Percentiles rank a stretch among this genome's conserved stretches.
phyloP scores from a whole-genome alignment of 2,329 filamentous ascomycete genomes.

The Trichocomaceae sp. region DNA sequence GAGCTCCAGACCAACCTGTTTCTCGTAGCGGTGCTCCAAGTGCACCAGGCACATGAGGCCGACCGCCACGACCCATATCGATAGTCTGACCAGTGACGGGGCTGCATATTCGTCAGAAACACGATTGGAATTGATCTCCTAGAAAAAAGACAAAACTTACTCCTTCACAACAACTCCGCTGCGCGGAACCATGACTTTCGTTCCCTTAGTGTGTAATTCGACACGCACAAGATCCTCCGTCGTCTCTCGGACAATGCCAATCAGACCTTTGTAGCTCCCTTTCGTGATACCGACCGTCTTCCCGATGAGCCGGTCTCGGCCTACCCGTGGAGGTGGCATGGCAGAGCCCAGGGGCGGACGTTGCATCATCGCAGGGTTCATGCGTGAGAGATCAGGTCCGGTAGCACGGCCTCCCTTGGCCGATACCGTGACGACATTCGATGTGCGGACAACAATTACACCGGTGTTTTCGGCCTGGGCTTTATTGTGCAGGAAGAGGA shows the following conservation, averaged over 20 bases:
- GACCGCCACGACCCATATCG: conserved; percentile 54
- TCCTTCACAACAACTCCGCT: conserved; percentile 81
- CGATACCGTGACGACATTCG: conserved; percentile 82
- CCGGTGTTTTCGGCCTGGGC: conserved; percentile 78
- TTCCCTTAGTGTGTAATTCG: conserved; percentile 90
- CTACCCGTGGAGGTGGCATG: conserved; percentile 66
- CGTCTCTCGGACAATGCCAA: conserved; percentile 93
- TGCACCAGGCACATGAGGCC: conserved; percentile 40
- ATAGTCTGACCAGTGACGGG: conserved; percentile 69
- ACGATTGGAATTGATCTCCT: neutral
- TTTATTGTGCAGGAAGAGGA: conserved; percentile 81
- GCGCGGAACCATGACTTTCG: conserved; percentile 78
- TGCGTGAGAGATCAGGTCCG: conserved; percentile 72
- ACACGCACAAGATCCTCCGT: conserved; percentile 80
- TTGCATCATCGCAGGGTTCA: conserved; percentile 84
- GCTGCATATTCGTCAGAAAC: conserved; percentile 22
- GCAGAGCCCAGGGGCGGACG: conserved; percentile 52
- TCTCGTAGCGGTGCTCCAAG: conserved; percentile 37
- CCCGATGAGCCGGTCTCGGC: conserved; percentile 76
- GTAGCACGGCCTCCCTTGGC: conserved; percentile 81
- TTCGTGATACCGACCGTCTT: conserved; percentile 86
- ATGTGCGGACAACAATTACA: conserved; percentile 79
- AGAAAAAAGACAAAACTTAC: conserved; percentile 38
- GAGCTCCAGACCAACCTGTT: conserved; percentile 57
- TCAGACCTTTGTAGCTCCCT: conserved; percentile 82